A percentile compares a stretch with the other conserved stretches of the same genome.
Conservation (phyloP, 1,139 yeast species). For the Pichia terricola region DNA sequence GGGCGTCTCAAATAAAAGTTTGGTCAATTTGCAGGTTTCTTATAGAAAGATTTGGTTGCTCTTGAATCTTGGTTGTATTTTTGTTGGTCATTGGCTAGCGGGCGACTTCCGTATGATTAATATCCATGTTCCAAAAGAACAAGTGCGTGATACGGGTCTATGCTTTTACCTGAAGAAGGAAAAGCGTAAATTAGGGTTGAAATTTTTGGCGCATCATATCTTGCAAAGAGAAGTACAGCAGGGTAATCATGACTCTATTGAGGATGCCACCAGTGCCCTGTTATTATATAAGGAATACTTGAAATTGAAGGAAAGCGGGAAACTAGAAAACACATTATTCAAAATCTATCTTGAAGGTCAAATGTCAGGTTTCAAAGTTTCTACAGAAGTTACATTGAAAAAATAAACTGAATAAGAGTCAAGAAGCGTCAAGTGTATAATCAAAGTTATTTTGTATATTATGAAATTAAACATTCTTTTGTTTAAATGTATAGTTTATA, state of each 20-base stretch:
- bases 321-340: conserved; percentile 52
- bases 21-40: conserved; percentile 77
- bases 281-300: conserved; percentile 63
- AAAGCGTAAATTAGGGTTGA: conserved; percentile 72
- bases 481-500: too few relatives aligned
- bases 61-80: conserved; percentile 78
- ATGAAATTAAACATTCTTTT: too few relatives aligned
- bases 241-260: conserved; percentile 94
- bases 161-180: conserved; percentile 64
- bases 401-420: background rate
- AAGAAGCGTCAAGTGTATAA: too few relatives aligned
- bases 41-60: conserved; percentile 85
- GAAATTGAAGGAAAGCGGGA: conserved; percentile 48
- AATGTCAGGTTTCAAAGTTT: conserved; percentile 48
- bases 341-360: conserved; percentile 73
- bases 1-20: conserved; percentile 47
- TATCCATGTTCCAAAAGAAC: conserved; percentile 73
- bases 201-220: conserved; percentile 77
- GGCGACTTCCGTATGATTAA: conserved; percentile 93
- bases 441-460: too few relatives aligned
- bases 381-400: conserved; percentile 23
- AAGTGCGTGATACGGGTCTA: conserved; percentile 84
- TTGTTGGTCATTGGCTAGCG: conserved; percentile 89
- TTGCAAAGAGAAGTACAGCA: conserved; percentile 72
- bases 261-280: conserved; percentile 87